Conservation (phyloP, 2,329 filamentous ascomycete genomes). For the Colletotrichum filicis region DNA sequence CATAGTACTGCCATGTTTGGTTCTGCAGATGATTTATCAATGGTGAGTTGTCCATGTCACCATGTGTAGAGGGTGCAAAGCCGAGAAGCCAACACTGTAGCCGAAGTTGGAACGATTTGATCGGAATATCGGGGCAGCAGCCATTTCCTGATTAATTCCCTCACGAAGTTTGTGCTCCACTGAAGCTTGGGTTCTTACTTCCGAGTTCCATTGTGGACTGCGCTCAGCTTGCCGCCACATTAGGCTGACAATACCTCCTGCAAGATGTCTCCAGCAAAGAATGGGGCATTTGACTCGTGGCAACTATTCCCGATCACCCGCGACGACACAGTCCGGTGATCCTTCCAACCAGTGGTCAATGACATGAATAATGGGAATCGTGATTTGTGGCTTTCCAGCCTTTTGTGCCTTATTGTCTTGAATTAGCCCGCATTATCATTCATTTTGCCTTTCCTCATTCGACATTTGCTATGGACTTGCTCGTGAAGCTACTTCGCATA, state of each 20-base stretch:
- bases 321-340: too few relatives aligned
- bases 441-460: too few relatives aligned
- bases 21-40: background rate
- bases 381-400: background rate
- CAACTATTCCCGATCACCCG: background rate
- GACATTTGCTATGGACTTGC: too few relatives aligned
- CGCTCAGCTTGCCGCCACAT: slow-evolving; percentile 11
- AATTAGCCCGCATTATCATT: too few relatives aligned
- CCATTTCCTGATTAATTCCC: background rate
- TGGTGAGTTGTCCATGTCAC: background rate
- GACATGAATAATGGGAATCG: too few relatives aligned
- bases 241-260: background rate
- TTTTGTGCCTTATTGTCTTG: too few relatives aligned
- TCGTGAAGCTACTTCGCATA: too few relatives aligned
- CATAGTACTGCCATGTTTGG: background rate
- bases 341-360: too few relatives aligned
- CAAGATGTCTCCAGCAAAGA: slow-evolving; percentile 3
- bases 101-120: slow-evolving; percentile 9
- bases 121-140: slow-evolving; percentile 18
- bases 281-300: slow-evolving; percentile 5
- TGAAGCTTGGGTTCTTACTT: background rate
- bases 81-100: slow-evolving; percentile 17
- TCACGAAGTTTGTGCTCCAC: background rate
- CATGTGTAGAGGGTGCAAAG: slow-evolving; percentile 14
- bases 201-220: background rate